Percentiles rank a stretch among this genome's conserved stretches.
These are phyloP conservation scores for Puccinellia tenuiflora DNA, from an alignment of 176 grass and related monocot species.

Conservation along the genomic window DNA sequence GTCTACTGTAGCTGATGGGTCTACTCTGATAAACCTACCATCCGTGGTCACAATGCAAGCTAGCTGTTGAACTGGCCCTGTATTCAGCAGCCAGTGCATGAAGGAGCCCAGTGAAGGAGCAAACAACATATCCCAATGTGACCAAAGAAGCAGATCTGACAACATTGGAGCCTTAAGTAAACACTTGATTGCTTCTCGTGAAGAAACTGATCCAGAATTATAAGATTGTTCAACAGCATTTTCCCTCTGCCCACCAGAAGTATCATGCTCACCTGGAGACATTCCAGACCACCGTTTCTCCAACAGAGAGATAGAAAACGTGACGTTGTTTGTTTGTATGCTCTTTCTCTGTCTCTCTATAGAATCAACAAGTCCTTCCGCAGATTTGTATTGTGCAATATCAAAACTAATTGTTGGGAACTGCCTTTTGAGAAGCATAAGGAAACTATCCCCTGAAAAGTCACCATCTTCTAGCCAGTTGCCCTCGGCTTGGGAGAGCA, in stretches of 20 bases:
- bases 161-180: slow-evolving; percentile 87
- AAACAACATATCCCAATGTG: slow-evolving; percentile 83
- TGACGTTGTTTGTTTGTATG: slow-evolving; percentile 37
- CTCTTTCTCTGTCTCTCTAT: slow-evolving; percentile 37
- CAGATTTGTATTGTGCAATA: slow-evolving; percentile 38
- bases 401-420: slow-evolving; percentile 73
- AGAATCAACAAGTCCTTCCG: slow-evolving; percentile 20
- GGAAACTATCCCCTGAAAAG: slow-evolving; percentile 42
- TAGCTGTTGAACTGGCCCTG: slow-evolving; percentile 48
- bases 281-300: slow-evolving; percentile 54
- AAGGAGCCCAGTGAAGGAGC: slow-evolving; percentile 76
- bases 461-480: slow-evolving; percentile 40
- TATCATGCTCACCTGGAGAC: slow-evolving; percentile 23
- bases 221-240: slow-evolving; percentile 30
- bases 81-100: slow-evolving; percentile 65
- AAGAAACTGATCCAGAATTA: slow-evolving; percentile 42
- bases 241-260: neutral
- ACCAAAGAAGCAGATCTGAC: slow-evolving; percentile 84
- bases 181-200: slow-evolving; percentile 54
- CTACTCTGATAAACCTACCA: slow-evolving; percentile 74
- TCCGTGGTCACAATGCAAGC: slow-evolving; percentile 68
- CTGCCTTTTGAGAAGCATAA: slow-evolving; percentile 67
- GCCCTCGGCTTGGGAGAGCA: slow-evolving; percentile 56
- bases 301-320: slow-evolving; percentile 74
- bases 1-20: slow-evolving; percentile 66